Conservation (phyloP, 2,329 filamentous ascomycete genomes). For the Simplicillium aogashimaense region DNA sequence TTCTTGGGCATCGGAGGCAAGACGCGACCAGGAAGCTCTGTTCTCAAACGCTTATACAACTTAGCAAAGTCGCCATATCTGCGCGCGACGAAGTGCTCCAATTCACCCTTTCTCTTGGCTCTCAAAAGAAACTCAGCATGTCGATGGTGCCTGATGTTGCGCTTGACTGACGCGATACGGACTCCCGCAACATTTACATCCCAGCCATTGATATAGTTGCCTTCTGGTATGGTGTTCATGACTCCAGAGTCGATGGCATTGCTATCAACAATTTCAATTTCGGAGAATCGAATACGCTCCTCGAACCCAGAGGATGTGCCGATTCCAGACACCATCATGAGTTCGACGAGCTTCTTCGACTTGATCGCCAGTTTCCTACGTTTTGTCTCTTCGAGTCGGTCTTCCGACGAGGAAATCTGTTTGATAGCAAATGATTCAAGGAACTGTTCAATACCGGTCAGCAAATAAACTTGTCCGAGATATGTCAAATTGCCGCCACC, state of each 20-base stretch:
- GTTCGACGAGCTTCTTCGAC: constrained; percentile 88
- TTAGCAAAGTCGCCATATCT: constrained; percentile 81
- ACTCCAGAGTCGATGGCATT: constrained; percentile 87
- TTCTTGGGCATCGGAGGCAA: constrained; percentile 81
- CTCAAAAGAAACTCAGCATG: constrained; percentile 90
- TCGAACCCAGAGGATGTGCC: constrained; percentile 95
- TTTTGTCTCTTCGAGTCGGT: constrained; percentile 93
- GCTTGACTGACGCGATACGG: constrained; percentile 67
- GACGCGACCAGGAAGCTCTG: constrained; percentile 84
- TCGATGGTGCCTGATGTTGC: constrained; percentile 80
- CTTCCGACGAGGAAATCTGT: constrained; percentile 93
- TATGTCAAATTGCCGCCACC: not conserved
- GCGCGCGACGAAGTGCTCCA: constrained; percentile 71
- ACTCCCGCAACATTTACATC: constrained; percentile 93
- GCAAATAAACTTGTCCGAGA: too few species aligned
- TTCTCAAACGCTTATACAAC: constrained; percentile 68
- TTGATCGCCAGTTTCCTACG: constrained; percentile 84
- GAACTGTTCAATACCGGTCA: constrained; percentile 48
- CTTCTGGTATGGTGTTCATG: constrained; percentile 78
- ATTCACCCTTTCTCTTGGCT: constrained; percentile 66
- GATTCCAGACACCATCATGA: constrained; percentile 99
- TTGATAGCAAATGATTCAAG: constrained; percentile 96
- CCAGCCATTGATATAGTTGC: constrained; percentile 90
- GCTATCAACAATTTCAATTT: constrained; percentile 92
- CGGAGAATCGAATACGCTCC: constrained; percentile 90